A percentile compares a stretch with the other conserved stretches of the same genome.
Conservation (phyloP, 2,329 filamentous ascomycete species). For the Chaetomium sp. region DNA sequence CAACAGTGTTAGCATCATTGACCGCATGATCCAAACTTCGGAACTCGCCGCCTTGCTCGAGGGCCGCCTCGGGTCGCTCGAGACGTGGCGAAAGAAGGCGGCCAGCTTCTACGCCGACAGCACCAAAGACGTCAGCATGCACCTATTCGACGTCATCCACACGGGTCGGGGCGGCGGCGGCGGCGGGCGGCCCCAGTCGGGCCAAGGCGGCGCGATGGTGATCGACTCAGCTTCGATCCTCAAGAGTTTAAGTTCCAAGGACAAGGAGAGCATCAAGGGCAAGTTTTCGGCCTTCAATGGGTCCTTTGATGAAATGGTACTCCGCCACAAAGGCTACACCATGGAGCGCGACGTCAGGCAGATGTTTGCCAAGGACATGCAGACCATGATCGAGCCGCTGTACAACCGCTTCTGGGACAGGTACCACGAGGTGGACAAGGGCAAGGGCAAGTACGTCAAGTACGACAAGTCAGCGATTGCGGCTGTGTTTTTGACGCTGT, state of each 20-base stretch:
- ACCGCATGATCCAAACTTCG: constrained; percentile 79
- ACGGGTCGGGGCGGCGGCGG: constrained; percentile 63
- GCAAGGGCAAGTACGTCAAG: constrained; percentile 96
- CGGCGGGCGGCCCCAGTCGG: constrained; percentile 67
- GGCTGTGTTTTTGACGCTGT: constrained; percentile 60
- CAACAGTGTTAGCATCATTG: constrained; percentile 82
- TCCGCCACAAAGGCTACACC: constrained; percentile 76
- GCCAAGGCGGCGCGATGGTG: constrained; percentile 52
- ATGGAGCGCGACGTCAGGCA: constrained; percentile 91
- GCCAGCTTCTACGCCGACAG: constrained; percentile 79
- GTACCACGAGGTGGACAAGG: constrained; percentile 97
- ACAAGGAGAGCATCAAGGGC: constrained; percentile 94
- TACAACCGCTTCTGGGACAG: constrained; percentile 96
- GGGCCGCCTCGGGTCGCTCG: constrained; percentile 66
- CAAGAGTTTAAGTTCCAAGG: constrained; percentile 81
- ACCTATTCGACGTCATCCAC: constrained; percentile 88
- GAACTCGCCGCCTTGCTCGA: constrained; percentile 75
- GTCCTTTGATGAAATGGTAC: constrained; percentile 85
- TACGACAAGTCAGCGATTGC: constrained; percentile 87
- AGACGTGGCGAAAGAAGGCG: constrained; percentile 85
- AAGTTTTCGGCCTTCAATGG: constrained; percentile 93
- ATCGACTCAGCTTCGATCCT: constrained; percentile 81
- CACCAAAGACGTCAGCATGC: constrained; percentile 84
- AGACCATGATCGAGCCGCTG: constrained; percentile 88
- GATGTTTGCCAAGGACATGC: constrained; percentile 79